Conservation (phyloP, 192 early-diverging fungal species). For the Chytriomyces sp. region DNA sequence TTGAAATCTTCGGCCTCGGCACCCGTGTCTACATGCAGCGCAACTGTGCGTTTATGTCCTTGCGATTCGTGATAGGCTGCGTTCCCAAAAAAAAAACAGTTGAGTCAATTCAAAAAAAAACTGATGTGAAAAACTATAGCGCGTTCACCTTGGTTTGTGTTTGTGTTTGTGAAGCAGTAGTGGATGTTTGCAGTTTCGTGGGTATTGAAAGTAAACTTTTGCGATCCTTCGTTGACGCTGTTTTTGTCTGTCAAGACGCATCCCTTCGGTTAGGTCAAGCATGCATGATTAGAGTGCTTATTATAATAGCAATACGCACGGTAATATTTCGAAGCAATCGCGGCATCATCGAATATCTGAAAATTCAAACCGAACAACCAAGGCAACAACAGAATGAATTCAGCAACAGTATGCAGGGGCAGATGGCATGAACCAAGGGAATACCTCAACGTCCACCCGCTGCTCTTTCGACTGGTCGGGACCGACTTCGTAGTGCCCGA, state of each 20-base stretch:
- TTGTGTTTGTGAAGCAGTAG: constrained; percentile 78
- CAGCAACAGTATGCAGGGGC: constrained; percentile 1
- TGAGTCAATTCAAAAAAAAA: too few species aligned
- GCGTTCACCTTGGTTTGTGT: constrained; percentile 31
- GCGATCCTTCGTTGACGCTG: constrained; percentile 67
- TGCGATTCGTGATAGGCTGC: constrained; percentile 40
- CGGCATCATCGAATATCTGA: constrained; percentile 76
- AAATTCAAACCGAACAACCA: background rate
- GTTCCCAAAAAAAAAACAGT: too few species aligned
- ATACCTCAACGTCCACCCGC: constrained; percentile 70
- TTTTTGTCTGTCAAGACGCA: constrained; percentile 41
- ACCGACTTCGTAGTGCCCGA: constrained; percentile 70
- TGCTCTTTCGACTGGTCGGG: constrained; percentile 52
- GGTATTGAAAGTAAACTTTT: constrained; percentile 78
- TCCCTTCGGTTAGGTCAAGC: background rate
- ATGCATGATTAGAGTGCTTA: background rate
- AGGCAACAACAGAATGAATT: background rate
- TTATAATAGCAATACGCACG: constrained; percentile 2
- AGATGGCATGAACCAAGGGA: background rate
- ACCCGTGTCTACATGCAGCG: constrained; percentile 82
- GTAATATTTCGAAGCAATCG: constrained; percentile 71
- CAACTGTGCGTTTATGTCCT: constrained; percentile 66
- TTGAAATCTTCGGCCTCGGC: constrained; percentile 81
- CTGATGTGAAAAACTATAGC: background rate
- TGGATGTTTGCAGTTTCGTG: constrained; percentile 83